phyloP scores from a whole-genome alignment of 2,329 filamentous ascomycete species.

The Pseudogymnoascus sp. region DNA sequence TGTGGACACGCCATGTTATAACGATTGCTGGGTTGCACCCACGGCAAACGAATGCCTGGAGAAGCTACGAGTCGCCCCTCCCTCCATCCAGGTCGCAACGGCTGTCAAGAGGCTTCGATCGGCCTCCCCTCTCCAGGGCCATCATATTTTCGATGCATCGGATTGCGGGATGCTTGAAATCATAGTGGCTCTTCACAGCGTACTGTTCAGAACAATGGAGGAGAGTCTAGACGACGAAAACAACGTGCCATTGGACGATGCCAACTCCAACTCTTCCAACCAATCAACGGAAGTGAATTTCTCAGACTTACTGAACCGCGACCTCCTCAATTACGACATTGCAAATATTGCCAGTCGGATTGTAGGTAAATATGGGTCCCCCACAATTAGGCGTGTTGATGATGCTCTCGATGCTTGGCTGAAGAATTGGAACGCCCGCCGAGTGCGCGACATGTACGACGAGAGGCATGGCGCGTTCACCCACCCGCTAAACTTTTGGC shows the following conservation, averaged over 20 bases:
- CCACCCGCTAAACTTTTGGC: neutral
- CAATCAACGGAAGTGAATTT: neutral
- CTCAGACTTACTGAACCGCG: neutral
- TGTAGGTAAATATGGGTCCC: neutral
- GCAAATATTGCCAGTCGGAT: neutral
- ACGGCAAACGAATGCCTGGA: neutral
- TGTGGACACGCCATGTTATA: neutral
- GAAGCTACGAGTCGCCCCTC: neutral
- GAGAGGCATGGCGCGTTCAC: neutral
- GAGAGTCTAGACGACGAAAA: neutral
- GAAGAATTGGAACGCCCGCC: neutral
- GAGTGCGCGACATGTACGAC: neutral
- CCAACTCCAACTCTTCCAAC: neutral
- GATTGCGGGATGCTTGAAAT: neutral
- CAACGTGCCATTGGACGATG: neutral
- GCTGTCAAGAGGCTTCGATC: neutral
- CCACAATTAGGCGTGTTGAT: neutral
- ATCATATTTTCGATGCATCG: slow-evolving; percentile 1
- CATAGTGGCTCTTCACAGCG: neutral
- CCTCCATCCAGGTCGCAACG: neutral
- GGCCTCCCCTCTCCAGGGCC: neutral
- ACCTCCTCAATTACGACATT: slow-evolving; percentile 3
- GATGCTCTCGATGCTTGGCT: neutral
- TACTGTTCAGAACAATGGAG: neutral
- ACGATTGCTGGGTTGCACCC: neutral